Evolutionary conservation across 1,284 basidiomycete genomes (phyloP), one percentile per base, ranked within the genome.

Genomic region (Puccinia sorghi): DNA sequence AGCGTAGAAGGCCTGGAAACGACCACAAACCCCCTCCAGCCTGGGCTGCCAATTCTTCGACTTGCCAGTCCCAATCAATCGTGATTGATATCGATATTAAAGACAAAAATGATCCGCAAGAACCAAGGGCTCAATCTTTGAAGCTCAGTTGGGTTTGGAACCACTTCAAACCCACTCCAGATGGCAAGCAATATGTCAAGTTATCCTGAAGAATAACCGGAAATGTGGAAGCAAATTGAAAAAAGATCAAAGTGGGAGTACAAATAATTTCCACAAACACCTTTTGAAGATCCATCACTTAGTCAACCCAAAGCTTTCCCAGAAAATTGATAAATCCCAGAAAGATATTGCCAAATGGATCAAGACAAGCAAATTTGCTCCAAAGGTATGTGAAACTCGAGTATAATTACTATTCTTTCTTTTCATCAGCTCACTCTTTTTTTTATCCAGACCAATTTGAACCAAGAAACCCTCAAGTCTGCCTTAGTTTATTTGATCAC

Each of bases 141-240:
- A 56, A 56, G 25, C 57, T 11, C 15, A 61, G 57, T 61, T 61
- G 57, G 57, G 57, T 61, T 5, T 61, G 57, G 12, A n/a, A 25
- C 25, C 57, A 61, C 27, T 61, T 61, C 17, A 32, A 61, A 27
- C 25, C 25, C 15, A 32, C 13, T 39, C 15, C 6, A 22, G 57
- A 61, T 15, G 22, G 12, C 12, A 54, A 22, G 50, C 32, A 3
- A 61, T 32, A 6, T 61, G 57, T 17, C 57, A 61, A 17, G 57
- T 61, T 27, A 11, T 61, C 25, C 3, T 61, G 57, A 32, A 32
- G 32, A 6, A 32, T 22, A 39, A 17, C 25, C 15, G 8, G 11
- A 32, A 3, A 27, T 61, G 57, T 27, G 57, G 57, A 13, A 17
- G 15, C 6, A 61, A 61, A 32, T 12, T 61, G 25, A 61, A 61